Evolutionary conservation across 2,329 filamentous ascomycete species (phyloP).

Genomic region (Dactylellina cionopaga): DNA sequence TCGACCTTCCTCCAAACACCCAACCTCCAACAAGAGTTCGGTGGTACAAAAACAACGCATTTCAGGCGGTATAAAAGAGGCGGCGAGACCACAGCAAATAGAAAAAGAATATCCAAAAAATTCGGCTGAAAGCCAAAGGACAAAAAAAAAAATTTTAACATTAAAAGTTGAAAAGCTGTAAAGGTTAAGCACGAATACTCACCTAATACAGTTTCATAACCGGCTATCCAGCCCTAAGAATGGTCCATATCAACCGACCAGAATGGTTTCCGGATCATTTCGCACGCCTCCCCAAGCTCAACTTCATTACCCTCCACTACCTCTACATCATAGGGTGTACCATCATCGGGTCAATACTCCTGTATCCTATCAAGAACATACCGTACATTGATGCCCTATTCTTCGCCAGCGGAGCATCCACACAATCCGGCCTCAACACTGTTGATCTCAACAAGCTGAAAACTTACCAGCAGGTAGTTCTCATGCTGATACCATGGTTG

Average conservation of each 20-base stretch:
- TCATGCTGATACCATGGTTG: conserved; percentile 77
- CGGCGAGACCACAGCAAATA: background rate
- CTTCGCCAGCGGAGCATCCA: conserved; percentile 84
- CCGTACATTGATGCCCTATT: conserved; percentile 88
- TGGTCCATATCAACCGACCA: conserved; percentile 33
- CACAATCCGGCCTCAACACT: conserved; percentile 92
- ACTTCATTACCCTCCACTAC: conserved; percentile 85
- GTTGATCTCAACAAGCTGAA: conserved; percentile 71
- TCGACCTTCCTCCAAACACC: conserved; percentile 30
- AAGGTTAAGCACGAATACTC: background rate
- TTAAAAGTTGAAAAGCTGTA: no score
- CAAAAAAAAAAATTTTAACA: background rate
- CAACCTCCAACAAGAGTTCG: background rate
- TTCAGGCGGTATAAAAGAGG: background rate
- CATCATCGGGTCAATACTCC: conserved; percentile 78
- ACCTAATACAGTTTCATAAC: background rate
- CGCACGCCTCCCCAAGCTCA: conserved; percentile 66
- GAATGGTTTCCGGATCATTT: conserved; percentile 31
- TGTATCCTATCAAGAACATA: conserved; percentile 74
- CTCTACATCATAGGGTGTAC: conserved; percentile 75
- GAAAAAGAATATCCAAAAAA: background rate
- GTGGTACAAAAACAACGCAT: background rate
- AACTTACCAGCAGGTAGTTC: conserved; percentile 77
- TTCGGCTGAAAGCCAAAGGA: no score
- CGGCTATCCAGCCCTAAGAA: conserved; percentile 1